Percentiles rank a stretch among this genome's conserved stretches.
These are phyloP conservation scores for Ceriops tagal DNA, from an alignment of 345 rosid genomes.

Conservation along the genomic window DNA sequence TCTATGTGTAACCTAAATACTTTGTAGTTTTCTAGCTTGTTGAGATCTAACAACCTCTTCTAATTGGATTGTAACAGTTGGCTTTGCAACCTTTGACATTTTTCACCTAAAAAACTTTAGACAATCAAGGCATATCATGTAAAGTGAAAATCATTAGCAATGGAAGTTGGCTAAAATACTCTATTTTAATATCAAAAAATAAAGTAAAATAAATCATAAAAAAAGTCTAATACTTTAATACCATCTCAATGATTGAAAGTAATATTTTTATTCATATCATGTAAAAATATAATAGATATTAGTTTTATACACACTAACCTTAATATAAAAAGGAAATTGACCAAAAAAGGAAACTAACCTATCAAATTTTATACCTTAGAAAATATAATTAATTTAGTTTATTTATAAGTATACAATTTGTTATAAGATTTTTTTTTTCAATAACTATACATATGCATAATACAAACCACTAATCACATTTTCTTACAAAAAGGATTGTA, in stretches of 20 bases:
- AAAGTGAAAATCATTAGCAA: background rate
- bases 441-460: too few relatives aligned
- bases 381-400: background rate
- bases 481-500: too few relatives aligned
- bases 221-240: background rate
- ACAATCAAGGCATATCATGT: background rate
- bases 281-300: background rate
- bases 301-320: background rate
- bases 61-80: too few relatives aligned
- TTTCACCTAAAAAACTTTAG: background rate
- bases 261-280: background rate
- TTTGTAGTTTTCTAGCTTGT: too few relatives aligned
- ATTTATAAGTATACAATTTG: background rate
- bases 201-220: background rate
- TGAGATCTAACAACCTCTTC: too few relatives aligned
- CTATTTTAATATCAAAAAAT: background rate
- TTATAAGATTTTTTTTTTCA: background rate
- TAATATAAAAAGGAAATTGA: background rate
- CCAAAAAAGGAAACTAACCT: background rate
- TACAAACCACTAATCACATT: too few relatives aligned
- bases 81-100: too few relatives aligned
- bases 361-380: background rate
- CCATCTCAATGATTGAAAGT: background rate
- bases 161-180: background rate
- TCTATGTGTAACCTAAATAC: too few relatives aligned